Percentiles rank a stretch among this genome's conserved stretches.
Evolutionary conservation across 306 rosid genomes (phyloP).

Genomic region (Carpinus fangiana): DNA sequence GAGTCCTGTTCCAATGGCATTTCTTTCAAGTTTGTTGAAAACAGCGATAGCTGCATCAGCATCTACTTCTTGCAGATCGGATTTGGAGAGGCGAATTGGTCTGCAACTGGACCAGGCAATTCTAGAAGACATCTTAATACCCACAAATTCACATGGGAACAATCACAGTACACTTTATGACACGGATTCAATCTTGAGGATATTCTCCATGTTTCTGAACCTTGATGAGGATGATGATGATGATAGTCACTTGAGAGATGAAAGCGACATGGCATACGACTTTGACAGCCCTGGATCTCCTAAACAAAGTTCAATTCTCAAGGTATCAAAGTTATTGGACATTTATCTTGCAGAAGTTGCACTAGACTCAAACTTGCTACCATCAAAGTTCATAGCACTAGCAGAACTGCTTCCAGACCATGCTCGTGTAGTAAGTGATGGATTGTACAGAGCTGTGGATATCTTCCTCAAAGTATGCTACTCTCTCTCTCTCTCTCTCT

Average conservation of each 20-base stretch:
- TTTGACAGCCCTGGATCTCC: slow-evolving; percentile 97
- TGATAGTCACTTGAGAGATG: slow-evolving; percentile 62
- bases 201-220: slow-evolving; percentile 80
- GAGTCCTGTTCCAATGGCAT: slow-evolving; percentile 90
- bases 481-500: slow-evolving; percentile 11
- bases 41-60: slow-evolving; percentile 77
- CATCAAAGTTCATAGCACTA: slow-evolving; percentile 75
- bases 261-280: slow-evolving; percentile 80
- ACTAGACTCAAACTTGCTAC: slow-evolving; percentile 72
- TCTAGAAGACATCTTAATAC: slow-evolving; percentile 91
- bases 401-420: slow-evolving; percentile 95
- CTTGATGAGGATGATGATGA: slow-evolving; percentile 90
- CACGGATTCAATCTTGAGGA: slow-evolving; percentile 76
- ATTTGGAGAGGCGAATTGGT: slow-evolving; percentile 88
- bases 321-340: slow-evolving; percentile 87
- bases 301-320: slow-evolving; percentile 86
- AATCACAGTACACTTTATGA: slow-evolving; percentile 67
- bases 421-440: slow-evolving; percentile 84
- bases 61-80: slow-evolving; percentile 79
- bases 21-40: slow-evolving; percentile 92
- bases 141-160: slow-evolving; percentile 64
- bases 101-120: slow-evolving; percentile 94
- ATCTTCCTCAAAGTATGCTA: slow-evolving; percentile 86
- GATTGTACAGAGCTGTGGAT: slow-evolving; percentile 83
- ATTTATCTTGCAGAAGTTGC: slow-evolving; percentile 89